Conservation (phyloP, 2,329 filamentous ascomycete genomes). For the Fusarium dimerum region DNA sequence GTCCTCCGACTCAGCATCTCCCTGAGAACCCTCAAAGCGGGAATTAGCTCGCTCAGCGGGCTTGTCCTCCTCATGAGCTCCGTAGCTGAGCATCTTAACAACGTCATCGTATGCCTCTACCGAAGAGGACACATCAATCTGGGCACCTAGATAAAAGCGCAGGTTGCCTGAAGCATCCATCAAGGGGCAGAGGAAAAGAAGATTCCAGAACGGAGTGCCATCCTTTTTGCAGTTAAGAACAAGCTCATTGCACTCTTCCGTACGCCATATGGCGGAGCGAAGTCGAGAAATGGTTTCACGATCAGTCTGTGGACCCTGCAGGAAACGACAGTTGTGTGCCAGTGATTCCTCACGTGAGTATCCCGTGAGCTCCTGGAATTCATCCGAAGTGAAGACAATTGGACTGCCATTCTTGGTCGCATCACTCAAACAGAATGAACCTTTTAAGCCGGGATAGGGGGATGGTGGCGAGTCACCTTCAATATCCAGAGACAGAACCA, state of each 20-base stretch:
- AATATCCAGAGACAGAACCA: constrained; percentile 42
- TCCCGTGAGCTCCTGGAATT: constrained; percentile 53
- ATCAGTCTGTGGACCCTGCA: constrained; percentile 51
- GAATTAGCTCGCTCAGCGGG: constrained; percentile 2
- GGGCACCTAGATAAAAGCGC: constrained; percentile 55
- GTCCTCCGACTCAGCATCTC: constrained; percentile 29
- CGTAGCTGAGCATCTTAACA: constrained; percentile 48
- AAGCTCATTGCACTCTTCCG: constrained; percentile 50
- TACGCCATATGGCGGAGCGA: constrained; percentile 40
- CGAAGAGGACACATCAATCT: constrained; percentile 58
- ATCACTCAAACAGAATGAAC: constrained; percentile 60
- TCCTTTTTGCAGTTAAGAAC: constrained; percentile 53
- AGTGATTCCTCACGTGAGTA: constrained; percentile 49
- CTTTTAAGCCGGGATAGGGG: constrained; percentile 55
- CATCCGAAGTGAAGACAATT: constrained; percentile 50
- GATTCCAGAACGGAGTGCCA: constrained; percentile 57
- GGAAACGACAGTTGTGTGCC: constrained; percentile 49
- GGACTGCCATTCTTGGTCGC: constrained; percentile 51
- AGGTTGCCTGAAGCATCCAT: constrained; percentile 48
- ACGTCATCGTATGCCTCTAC: constrained; percentile 53
- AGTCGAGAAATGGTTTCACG: constrained; percentile 42
- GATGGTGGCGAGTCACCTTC: constrained; percentile 31
- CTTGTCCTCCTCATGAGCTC: constrained; percentile 26
- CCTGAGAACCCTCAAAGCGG: constrained; percentile 17
- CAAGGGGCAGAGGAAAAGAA: constrained; percentile 56